Conservation (phyloP, 495 filamentous ascomycete species). For the Chaetomium tenue region DNA sequence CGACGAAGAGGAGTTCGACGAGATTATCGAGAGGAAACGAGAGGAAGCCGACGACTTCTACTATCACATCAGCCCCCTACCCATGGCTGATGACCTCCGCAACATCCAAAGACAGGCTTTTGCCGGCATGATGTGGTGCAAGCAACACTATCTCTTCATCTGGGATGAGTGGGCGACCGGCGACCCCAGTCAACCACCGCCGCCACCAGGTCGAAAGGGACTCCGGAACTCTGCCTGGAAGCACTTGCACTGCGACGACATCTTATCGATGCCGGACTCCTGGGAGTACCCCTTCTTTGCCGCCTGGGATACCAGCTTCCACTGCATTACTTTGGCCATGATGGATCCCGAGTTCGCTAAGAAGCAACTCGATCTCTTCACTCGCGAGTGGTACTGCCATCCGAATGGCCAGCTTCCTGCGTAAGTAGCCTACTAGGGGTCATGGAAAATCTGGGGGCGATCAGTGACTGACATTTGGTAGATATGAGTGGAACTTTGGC, state of each 20-base stretch:
- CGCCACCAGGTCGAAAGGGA: conserved; percentile 73
- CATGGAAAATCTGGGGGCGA: not conserved
- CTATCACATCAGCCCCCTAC: conserved; percentile 85
- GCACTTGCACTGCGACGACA: conserved; percentile 89
- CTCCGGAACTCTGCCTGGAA: conserved; percentile 89
- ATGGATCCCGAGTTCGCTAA: conserved; percentile 97
- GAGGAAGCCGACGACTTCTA: conserved; percentile 96
- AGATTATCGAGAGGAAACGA: conserved; percentile 79
- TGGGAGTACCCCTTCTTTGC: conserved; percentile 99
- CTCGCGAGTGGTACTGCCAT: conserved; percentile 98
- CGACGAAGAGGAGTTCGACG: conserved; percentile 89
- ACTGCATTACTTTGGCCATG: conserved; percentile 93
- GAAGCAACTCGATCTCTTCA: conserved; percentile 93
- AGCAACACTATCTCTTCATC: conserved; percentile 94
- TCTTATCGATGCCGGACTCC: conserved; percentile 94
- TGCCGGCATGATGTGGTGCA: conserved; percentile 95
- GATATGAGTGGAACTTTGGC: conserved; percentile 97
- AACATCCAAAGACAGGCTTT: conserved; percentile 95
- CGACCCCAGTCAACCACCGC: conserved; percentile 69
- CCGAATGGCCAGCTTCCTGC: conserved; percentile 87
- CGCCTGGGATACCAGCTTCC: conserved; percentile 96
- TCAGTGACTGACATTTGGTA: conserved; percentile 18
- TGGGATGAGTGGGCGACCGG: conserved; percentile 97
- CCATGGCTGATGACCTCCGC: conserved; percentile 89
- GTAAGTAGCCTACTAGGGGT: conserved; percentile 24